Percentiles rank a stretch among this genome's conserved stretches.
Evolutionary conservation across 2,329 filamentous ascomycete species (phyloP).

Genomic region (Fusarium circinatum): DNA sequence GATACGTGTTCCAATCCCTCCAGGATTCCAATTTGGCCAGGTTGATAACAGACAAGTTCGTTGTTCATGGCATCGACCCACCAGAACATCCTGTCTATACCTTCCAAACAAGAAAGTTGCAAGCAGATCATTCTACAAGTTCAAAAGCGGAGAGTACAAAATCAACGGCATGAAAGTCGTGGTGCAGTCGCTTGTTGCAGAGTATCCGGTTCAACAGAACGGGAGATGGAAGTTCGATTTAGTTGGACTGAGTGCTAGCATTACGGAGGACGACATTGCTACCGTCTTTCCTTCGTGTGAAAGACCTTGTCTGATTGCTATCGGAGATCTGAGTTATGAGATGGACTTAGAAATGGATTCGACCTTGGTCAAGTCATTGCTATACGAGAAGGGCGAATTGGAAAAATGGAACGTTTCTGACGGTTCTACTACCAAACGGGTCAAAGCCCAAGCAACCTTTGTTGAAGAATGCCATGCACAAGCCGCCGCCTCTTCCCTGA

Average conservation of each 20-base stretch:
- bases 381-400: not conserved
- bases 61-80: not conserved
- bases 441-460: not conserved
- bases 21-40: not conserved
- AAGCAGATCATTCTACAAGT: not conserved
- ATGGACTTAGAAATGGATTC: not conserved
- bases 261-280: not conserved
- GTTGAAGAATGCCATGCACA: not conserved
- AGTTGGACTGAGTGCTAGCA: not conserved
- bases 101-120: not conserved
- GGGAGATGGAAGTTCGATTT: not conserved
- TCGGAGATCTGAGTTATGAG: not conserved
- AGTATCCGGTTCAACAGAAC: not conserved
- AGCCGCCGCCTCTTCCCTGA: not conserved
- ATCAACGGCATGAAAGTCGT: not conserved
- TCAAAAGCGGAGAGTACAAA: not conserved
- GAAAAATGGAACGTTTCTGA: not conserved
- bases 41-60: not conserved
- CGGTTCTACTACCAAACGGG: not conserved
- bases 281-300: not conserved
- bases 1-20: not conserved
- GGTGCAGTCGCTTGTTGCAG: not conserved
- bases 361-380: not conserved
- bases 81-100: not conserved
- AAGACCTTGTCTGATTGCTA: not conserved